These are phyloP conservation scores for Xanthoconium separans DNA, from an alignment of 1,284 basidiomycete genomes.

Conservation along the genomic window DNA sequence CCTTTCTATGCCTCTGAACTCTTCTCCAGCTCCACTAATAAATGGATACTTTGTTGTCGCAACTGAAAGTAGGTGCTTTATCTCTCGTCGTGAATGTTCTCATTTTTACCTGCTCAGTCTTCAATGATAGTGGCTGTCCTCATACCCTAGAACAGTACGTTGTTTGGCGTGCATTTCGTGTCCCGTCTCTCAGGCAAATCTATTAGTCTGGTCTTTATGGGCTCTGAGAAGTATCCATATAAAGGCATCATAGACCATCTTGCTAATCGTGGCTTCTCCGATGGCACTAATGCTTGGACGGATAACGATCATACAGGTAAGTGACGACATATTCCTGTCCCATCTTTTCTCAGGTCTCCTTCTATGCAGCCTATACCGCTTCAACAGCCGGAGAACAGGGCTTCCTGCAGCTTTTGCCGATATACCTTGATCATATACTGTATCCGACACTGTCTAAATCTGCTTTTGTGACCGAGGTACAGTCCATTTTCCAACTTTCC, in stretches of 20 bases:
- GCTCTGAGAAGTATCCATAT: slow-evolving; percentile 92
- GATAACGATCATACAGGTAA: slow-evolving; percentile 76
- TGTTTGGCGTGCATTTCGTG: background rate
- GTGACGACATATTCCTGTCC: background rate
- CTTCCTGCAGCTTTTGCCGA: slow-evolving; percentile 91
- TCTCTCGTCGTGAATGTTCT: background rate
- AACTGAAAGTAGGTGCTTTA: slow-evolving; percentile 75
- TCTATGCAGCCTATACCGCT: slow-evolving; percentile 77
- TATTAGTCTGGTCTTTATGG: slow-evolving; percentile 85
- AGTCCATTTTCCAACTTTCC: slow-evolving; percentile 7
- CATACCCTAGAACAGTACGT: slow-evolving; percentile 91
- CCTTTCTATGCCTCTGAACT: slow-evolving; percentile 6
- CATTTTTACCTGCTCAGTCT: slow-evolving; percentile 51
- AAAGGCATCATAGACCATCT: slow-evolving; percentile 97
- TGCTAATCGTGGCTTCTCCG: slow-evolving; percentile 95
- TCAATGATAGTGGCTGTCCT: slow-evolving; percentile 90
- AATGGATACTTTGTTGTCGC: slow-evolving; percentile 92
- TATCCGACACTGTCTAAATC: slow-evolving; percentile 93
- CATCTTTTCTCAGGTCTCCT: background rate
- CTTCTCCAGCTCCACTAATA: slow-evolving; percentile 72
- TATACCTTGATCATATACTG: slow-evolving; percentile 96
- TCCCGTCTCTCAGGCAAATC: slow-evolving; percentile 10
- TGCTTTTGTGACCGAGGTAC: slow-evolving; percentile 89
- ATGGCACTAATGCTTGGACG: slow-evolving; percentile 88
- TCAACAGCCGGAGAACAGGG: slow-evolving; percentile 97